Base-by-base conservation (phyloP, 805 yeast species). In the Candida qinlingensis region DNA sequence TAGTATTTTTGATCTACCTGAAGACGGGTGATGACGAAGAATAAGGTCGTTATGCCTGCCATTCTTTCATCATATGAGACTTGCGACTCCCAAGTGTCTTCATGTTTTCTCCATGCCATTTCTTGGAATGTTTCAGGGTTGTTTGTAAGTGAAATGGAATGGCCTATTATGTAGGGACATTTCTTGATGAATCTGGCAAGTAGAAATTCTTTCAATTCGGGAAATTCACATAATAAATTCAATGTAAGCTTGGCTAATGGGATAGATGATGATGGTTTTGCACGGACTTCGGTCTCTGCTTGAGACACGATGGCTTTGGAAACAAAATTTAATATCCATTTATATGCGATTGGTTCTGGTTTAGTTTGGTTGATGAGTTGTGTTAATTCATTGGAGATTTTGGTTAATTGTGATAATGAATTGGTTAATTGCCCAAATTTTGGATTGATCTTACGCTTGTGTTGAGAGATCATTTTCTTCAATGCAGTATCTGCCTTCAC, bases 351-450 rank as follows among this genome's bases (percentile, higher is more conserved):
- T 3, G 74, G 75, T 52, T 76, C 66, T 7, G 60, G 54, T 37
- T 72, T 70, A 0, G 87, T 75, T 37, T 76, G 74, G 5, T 56
- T 63, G 4, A 92, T 66, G 31, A 83, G 60, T 5, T 59, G 68
- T 2, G 69, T 56, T 2, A 94, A 67, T 42, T 83, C 89, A 6
- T 55, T 51, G 2, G 75, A 70, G 39, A 87, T 73, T 13, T 67
- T 64, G 1, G 64, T 60, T 39, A 90, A 70, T 61, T 94, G 96
- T 3, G 65, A 41, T 46, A 62, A 66, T 46, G 90, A 81, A 59
- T 81, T 83, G 2, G 97, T 89, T 51, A 94, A 71, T 68, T 94
- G 98, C 10, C 99, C 98, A 55, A 94, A 81, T 61, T 85, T 86
- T 6, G 97, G 94, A 60, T 88, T 88, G 55, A 94, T 80, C 58